Percentiles rank a stretch among this genome's conserved stretches.
These are phyloP conservation scores for Blastocystis sp. DNA, from an alignment of 352 stramenopile genomes.

Conservation along the genomic window DNA sequence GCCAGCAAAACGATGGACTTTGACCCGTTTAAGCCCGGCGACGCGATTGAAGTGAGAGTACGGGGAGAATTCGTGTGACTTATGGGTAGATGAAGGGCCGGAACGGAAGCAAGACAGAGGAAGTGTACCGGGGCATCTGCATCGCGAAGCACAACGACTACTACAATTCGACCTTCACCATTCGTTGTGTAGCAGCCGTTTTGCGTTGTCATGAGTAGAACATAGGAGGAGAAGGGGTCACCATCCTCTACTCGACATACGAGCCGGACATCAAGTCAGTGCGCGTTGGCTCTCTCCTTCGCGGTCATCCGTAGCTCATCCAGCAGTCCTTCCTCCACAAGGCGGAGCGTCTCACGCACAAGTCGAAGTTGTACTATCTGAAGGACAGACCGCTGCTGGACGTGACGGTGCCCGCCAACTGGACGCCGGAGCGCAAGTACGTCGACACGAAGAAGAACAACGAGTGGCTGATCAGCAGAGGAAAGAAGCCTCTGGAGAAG, in stretches of 20 bases:
- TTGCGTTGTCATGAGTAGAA: conserved; percentile 8
- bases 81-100: conserved; percentile 45
- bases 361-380: conserved; percentile 62
- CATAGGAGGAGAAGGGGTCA: conserved; percentile 49
- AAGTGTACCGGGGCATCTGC: conserved; percentile 55
- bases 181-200: conserved; percentile 22
- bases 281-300: neutral
- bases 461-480: conserved; percentile 63
- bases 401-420: conserved; percentile 24
- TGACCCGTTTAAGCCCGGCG: conserved; percentile 42
- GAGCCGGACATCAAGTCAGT: conserved; percentile 65
- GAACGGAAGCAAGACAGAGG: conserved; percentile 26
- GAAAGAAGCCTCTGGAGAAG: conserved; percentile 59
- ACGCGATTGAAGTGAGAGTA: conserved; percentile 66
- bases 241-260: conserved; percentile 58
- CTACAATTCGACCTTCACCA: conserved; percentile 65
- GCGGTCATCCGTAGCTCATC: conserved; percentile 21
- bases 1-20: conserved; percentile 57
- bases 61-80: neutral
- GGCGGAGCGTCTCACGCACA: conserved; percentile 36
- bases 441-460: conserved; percentile 66
- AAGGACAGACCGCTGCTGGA: conserved; percentile 62
- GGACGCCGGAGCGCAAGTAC: conserved; percentile 37
- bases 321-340: conserved; percentile 60
- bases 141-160: conserved; percentile 68